Percentiles rank a stretch among this genome's conserved stretches.
Evolutionary conservation across 768 basidiomycete species (phyloP).

Genomic region (Cystoderma amianthinum): DNA sequence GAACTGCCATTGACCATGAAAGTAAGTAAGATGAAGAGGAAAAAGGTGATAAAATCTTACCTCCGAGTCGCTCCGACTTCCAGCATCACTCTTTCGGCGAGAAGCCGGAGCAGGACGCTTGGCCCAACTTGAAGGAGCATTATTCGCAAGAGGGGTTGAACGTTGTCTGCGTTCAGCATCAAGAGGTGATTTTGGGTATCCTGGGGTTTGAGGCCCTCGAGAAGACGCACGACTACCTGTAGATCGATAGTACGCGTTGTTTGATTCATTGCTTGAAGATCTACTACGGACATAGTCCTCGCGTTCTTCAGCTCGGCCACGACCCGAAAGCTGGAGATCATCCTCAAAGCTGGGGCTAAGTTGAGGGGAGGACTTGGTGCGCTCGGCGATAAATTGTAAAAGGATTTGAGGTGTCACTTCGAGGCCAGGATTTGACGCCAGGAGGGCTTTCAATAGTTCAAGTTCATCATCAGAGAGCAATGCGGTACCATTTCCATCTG

Average conservation of each 20-base stretch:
- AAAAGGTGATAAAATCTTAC: constrained; percentile 27
- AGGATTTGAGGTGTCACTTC: constrained; percentile 65
- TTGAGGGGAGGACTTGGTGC: constrained; percentile 40
- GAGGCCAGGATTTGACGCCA: constrained; percentile 53
- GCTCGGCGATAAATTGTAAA: constrained; percentile 57
- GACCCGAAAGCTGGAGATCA: constrained; percentile 20
- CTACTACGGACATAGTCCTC: constrained; percentile 19
- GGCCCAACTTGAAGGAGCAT: constrained; percentile 72
- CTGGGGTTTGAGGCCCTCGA: constrained; percentile 46
- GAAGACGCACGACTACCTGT: constrained; percentile 46
- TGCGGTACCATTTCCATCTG: constrained; percentile 47
- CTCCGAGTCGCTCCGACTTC: constrained; percentile 73
- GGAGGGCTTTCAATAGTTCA: constrained; percentile 47
- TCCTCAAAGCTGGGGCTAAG: constrained; percentile 30
- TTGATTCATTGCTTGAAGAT: constrained; percentile 53
- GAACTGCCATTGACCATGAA: too few species aligned
- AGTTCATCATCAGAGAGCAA: constrained; percentile 64
- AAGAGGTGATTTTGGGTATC: constrained; percentile 47
- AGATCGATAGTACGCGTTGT: constrained; percentile 26
- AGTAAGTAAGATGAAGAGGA: constrained; percentile 7
- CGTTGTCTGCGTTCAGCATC: constrained; percentile 67
- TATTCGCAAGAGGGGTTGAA: constrained; percentile 50
- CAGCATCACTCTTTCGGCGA: constrained; percentile 69
- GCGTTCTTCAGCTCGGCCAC: constrained; percentile 30
- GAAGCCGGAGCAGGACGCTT: constrained; percentile 62